Evolutionary conservation across 1,284 basidiomycete genomes (phyloP).

Genomic region (Cryptococcus sp.): DNA sequence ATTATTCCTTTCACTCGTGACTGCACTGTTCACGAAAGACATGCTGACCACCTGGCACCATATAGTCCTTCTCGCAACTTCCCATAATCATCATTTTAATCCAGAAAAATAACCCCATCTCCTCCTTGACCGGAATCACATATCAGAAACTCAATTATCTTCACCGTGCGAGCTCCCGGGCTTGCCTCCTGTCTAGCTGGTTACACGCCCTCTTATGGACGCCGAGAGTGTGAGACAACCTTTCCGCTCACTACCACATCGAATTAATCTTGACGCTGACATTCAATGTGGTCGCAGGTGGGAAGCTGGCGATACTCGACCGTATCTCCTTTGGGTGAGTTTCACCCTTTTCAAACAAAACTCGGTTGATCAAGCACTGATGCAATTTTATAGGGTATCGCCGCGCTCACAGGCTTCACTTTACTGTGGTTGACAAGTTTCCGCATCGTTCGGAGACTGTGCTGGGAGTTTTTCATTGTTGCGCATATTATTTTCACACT

Average conservation of each 20-base stretch:
- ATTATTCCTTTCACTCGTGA: not conserved
- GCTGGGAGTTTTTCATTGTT: slow-evolving; percentile 60
- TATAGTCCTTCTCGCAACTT: slow-evolving; percentile 44
- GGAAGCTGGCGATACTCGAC: slow-evolving; percentile 13
- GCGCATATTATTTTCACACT: slow-evolving; percentile 56
- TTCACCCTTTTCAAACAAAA: not conserved
- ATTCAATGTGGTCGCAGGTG: not conserved
- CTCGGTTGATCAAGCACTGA: not conserved
- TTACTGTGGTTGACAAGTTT: slow-evolving; percentile 56
- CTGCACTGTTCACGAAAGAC: not conserved
- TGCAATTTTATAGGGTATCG: slow-evolving; percentile 19
- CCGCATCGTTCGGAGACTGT: slow-evolving; percentile 50
- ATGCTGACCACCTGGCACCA: not conserved
- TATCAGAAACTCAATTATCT: slow-evolving; percentile 56
- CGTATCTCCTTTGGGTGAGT: slow-evolving; percentile 33
- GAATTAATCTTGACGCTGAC: not conserved
- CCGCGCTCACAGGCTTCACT: slow-evolving; percentile 50
- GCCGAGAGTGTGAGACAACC: slow-evolving; percentile 18
- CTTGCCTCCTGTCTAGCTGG: slow-evolving; percentile 43
- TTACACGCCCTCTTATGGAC: slow-evolving; percentile 42
- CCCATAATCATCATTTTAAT: slow-evolving; percentile 51
- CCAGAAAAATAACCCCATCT: slow-evolving; percentile 53
- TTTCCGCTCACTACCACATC: not conserved
- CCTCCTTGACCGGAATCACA: slow-evolving; percentile 49
- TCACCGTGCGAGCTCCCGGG: slow-evolving; percentile 51